Percentiles rank a stretch among this genome's conserved stretches.
These are phyloP conservation scores for Nakazawaea anatomiae DNA, from an alignment of 805 yeast genomes.

Conservation along the genomic window DNA sequence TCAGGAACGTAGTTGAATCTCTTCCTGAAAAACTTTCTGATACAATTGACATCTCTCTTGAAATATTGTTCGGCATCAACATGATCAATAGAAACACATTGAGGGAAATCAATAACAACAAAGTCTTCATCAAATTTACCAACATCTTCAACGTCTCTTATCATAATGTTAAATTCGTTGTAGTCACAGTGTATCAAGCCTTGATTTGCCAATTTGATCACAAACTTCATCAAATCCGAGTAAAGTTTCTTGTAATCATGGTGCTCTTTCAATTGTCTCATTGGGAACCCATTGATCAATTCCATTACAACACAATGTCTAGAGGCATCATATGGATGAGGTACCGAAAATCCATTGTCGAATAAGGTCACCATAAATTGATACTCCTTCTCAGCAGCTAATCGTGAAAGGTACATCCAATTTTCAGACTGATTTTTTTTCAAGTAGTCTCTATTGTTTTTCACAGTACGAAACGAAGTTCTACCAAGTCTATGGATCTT, in stretches of 20 bases:
- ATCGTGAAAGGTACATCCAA: conserved; percentile 88
- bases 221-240: conserved; percentile 80
- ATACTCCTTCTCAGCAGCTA: conserved; percentile 91
- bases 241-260: conserved; percentile 66
- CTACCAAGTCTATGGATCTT: conserved; percentile 93
- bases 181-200: conserved; percentile 97
- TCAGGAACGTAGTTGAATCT: conserved; percentile 71
- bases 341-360: conserved; percentile 77
- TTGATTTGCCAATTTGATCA: conserved; percentile 73
- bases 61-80: conserved; percentile 83
- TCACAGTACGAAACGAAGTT: conserved; percentile 87
- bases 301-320: conserved; percentile 95
- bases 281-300: conserved; percentile 80
- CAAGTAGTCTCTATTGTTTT: conserved; percentile 89
- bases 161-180: conserved; percentile 93
- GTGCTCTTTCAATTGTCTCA: conserved; percentile 77
- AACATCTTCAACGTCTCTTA: conserved; percentile 53
- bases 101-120: conserved; percentile 96
- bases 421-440: conserved; percentile 63
- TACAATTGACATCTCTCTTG: conserved; percentile 89
- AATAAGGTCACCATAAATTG: conserved; percentile 77
- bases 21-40: conserved; percentile 73
- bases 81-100: conserved; percentile 91
- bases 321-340: conserved; percentile 82
- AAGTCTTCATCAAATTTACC: conserved; percentile 56